phyloP scores from a whole-genome alignment of 768 basidiomycete genomes.

The Rhizopogon salebrosus region DNA sequence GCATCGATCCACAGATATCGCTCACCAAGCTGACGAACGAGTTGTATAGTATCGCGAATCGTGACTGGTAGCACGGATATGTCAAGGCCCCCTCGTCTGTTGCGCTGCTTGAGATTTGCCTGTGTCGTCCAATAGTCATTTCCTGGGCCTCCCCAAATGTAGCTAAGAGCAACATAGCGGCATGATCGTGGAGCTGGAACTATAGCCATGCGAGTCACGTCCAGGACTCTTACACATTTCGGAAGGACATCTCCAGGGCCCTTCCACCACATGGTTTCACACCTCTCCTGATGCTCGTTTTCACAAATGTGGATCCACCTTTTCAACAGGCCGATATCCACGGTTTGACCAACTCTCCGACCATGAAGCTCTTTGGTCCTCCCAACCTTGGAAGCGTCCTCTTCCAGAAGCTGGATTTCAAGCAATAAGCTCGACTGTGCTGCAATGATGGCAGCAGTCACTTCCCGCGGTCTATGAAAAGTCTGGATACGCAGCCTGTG shows the following conservation, averaged over 20 bases:
- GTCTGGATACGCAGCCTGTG: constrained; percentile 1
- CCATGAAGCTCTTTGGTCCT: constrained; percentile 4
- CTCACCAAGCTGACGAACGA: constrained; percentile 1
- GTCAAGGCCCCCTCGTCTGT: background rate
- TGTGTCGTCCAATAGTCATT: constrained; percentile 3
- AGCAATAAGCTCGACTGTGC: too few species aligned
- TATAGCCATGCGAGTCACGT: background rate
- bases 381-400: constrained; percentile 2
- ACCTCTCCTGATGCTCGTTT: background rate
- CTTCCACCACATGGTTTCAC: background rate
- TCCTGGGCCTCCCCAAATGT: constrained; percentile 3
- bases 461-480: background rate
- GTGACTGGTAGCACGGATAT: constrained; percentile 1
- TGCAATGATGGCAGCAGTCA: too few species aligned
- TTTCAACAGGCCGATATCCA: constrained; percentile 3
- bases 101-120: background rate
- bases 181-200: constrained; percentile 1
- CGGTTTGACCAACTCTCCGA: constrained; percentile 1
- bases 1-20: constrained; percentile 9
- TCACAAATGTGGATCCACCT: constrained; percentile 3
- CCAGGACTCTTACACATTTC: background rate
- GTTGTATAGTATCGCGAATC: constrained; percentile 2
- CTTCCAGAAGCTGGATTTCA: constrained; percentile 3
- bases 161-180: constrained; percentile 5
- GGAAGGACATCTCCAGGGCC: background rate